Percentiles rank a stretch among this genome's conserved stretches.
These are phyloP conservation scores for barley (Hordeum vulgare) DNA, from an alignment of 176 grass and related monocot species.

Conservation along the genomic window DNA sequence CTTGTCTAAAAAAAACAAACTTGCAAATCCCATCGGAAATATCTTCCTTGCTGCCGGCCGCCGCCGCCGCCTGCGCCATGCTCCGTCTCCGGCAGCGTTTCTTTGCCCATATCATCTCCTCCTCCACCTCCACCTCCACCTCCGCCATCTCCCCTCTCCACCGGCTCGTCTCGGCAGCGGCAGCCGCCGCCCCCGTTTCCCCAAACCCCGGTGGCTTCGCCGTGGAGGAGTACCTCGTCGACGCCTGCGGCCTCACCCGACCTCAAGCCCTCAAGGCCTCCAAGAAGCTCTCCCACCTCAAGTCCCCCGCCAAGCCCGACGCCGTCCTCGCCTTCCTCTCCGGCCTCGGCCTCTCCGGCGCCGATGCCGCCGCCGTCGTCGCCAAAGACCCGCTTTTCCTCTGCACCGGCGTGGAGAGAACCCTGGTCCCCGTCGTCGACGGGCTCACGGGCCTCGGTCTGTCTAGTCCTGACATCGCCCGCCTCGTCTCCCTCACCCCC, in stretches of 20 bases:
- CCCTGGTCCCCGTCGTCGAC: background rate
- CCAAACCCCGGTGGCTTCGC: no score
- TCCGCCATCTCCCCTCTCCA: no score
- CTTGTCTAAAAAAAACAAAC: no score
- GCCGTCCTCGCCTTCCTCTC: slow-evolving; percentile 28
- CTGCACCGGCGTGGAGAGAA: slow-evolving; percentile 4
- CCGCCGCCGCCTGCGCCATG: no score
- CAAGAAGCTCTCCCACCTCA: background rate
- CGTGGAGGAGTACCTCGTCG: no score
- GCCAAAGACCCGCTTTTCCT: background rate
- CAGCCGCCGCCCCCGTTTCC: no score
- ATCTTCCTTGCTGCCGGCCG: no score
- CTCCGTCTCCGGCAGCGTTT: no score
- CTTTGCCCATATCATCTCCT: no score
- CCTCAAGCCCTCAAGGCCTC: background rate
- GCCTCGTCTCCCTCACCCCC: background rate
- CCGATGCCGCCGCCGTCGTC: background rate
- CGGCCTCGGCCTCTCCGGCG: slow-evolving; percentile 12
- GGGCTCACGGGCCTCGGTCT: background rate
- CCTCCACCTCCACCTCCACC: no score
- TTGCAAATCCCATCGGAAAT: no score
- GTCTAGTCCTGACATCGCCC: background rate
- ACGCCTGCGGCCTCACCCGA: background rate
- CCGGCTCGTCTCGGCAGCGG: no score
- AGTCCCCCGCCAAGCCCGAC: slow-evolving; percentile 28